phyloP scores from a whole-genome alignment of 345 rosid genomes.

The Citrus unshiu region DNA sequence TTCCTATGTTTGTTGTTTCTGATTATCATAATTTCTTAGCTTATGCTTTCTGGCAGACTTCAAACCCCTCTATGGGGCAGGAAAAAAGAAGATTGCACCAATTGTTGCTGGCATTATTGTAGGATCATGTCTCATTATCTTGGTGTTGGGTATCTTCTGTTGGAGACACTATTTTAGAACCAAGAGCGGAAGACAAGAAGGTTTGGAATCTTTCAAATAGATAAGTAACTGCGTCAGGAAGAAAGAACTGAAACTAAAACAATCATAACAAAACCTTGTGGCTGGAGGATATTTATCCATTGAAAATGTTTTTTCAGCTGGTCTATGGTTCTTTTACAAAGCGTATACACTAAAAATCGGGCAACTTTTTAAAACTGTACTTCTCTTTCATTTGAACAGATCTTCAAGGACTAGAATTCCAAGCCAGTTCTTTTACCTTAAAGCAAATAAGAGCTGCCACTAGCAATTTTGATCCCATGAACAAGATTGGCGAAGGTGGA shows the following conservation, averaged over 20 bases:
- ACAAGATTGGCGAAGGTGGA: conserved; percentile 31
- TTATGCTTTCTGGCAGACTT: conserved; percentile 20
- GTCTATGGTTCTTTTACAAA: neutral
- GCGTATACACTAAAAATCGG: neutral
- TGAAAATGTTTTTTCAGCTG: neutral
- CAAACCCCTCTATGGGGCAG: conserved; percentile 17
- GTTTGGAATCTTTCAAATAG: conserved; percentile 6
- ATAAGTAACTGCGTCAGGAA: neutral
- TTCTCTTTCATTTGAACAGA: neutral
- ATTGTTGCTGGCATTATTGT: conserved; percentile 24
- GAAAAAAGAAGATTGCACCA: conserved; percentile 9
- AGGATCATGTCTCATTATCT: conserved; percentile 24
- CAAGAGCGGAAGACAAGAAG: conserved; percentile 7
- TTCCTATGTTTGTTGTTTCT: neutral
- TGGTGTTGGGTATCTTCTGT: conserved; percentile 23
- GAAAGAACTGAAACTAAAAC: neutral
- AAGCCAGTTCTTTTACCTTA: conserved; percentile 16
- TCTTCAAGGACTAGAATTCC: conserved; percentile 11
- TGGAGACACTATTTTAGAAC: conserved; percentile 28
- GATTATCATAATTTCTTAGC: neutral
- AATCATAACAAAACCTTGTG: neutral
- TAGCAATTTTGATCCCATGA: conserved; percentile 12
- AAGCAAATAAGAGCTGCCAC: conserved; percentile 24
- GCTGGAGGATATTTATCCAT: neutral
- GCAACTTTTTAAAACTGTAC: neutral